Percentiles rank a stretch among this genome's conserved stretches.
phyloP scores from a whole-genome alignment of 2,329 filamentous ascomycete genomes.

The Trichoderma afroharzianum region DNA sequence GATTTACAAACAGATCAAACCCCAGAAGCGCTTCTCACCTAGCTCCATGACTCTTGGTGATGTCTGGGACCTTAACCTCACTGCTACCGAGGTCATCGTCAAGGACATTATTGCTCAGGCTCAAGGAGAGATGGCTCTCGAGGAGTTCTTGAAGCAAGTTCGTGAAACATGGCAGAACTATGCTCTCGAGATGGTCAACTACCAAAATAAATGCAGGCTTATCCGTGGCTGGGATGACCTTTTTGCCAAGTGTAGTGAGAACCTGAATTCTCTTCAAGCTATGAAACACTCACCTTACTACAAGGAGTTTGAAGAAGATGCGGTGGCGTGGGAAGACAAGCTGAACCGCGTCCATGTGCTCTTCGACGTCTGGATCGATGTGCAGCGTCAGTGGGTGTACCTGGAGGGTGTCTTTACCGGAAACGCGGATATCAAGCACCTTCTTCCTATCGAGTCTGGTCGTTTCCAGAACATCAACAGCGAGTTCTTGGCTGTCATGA shows the following conservation, averaged over 20 bases:
- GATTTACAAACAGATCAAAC: conserved; percentile 94
- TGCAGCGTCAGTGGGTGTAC: conserved; percentile 99
- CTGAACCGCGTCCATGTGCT: conserved; percentile 95
- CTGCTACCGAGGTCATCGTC: conserved; percentile 81
- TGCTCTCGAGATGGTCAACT: conserved; percentile 87
- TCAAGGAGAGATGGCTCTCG: conserved; percentile 95
- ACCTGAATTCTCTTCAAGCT: conserved; percentile 92
- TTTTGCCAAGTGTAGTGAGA: conserved; percentile 97
- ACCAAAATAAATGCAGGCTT: conserved; percentile 95
- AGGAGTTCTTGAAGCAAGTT: conserved; percentile 95
- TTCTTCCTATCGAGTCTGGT: conserved; percentile 92
- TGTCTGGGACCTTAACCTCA: conserved; percentile 94
- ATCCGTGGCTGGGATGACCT: conserved; percentile 98
- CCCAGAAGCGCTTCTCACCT: conserved; percentile 88
- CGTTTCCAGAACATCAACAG: conserved; percentile 99
- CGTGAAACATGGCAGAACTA: conserved; percentile 97
- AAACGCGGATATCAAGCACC: conserved; percentile 97
- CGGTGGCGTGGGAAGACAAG: conserved; percentile 95
- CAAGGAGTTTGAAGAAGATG: conserved; percentile 98
- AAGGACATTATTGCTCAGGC: conserved; percentile 92
- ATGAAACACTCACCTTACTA: conserved; percentile 99
- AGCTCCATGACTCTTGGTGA: conserved; percentile 96
- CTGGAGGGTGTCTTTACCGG: conserved; percentile 98
- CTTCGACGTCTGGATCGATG: conserved; percentile 99
- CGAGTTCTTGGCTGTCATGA: conserved; percentile 98